A percentile compares a stretch with the other conserved stretches of the same genome.
These are phyloP conservation scores for Kwoniella dendrophila DNA, from an alignment of 768 basidiomycete genomes.

Conservation along the genomic window DNA sequence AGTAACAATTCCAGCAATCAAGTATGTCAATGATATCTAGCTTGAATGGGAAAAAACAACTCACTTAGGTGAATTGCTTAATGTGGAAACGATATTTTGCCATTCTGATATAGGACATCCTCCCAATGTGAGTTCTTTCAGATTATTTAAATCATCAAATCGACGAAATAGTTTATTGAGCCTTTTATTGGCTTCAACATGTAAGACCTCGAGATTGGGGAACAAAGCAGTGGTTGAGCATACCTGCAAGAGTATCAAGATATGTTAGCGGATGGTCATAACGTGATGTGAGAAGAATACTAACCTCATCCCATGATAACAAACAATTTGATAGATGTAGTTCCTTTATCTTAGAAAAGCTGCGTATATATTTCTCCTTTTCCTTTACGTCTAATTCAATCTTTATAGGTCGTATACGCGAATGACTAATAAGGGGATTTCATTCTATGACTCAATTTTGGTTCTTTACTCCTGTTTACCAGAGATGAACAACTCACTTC, in stretches of 20 bases:
- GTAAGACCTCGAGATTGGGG: slow-evolving; percentile 25
- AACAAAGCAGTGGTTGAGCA: slow-evolving; percentile 5
- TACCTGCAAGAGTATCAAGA: slow-evolving; percentile 10
- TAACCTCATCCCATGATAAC: slow-evolving; percentile 44
- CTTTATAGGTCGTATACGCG: slow-evolving; percentile 6
- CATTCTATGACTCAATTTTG: background rate
- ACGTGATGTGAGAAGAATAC: slow-evolving; percentile 2
- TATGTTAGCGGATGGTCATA: background rate
- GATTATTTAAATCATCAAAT: slow-evolving; percentile 1
- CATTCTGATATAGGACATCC: slow-evolving; percentile 37
- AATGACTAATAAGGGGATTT: slow-evolving; percentile 15
- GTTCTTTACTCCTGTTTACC: background rate
- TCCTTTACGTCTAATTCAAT: background rate
- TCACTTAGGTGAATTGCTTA: slow-evolving; percentile 5
- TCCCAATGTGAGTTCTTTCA: slow-evolving; percentile 37
- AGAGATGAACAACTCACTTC: slow-evolving; percentile 64
- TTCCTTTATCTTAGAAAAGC: slow-evolving; percentile 25
- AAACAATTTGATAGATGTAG: slow-evolving; percentile 38
- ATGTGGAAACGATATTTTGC: slow-evolving; percentile 21
- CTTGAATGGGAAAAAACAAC: background rate
- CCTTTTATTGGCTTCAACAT: slow-evolving; percentile 37
- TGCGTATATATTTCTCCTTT: background rate
- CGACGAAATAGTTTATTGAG: background rate
- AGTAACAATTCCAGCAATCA: background rate
- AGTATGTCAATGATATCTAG: background rate